Percentiles rank a stretch among this genome's conserved stretches.
phyloP scores from a whole-genome alignment of 2,329 filamentous ascomycete species.

The Achaetomium macrosporum region DNA sequence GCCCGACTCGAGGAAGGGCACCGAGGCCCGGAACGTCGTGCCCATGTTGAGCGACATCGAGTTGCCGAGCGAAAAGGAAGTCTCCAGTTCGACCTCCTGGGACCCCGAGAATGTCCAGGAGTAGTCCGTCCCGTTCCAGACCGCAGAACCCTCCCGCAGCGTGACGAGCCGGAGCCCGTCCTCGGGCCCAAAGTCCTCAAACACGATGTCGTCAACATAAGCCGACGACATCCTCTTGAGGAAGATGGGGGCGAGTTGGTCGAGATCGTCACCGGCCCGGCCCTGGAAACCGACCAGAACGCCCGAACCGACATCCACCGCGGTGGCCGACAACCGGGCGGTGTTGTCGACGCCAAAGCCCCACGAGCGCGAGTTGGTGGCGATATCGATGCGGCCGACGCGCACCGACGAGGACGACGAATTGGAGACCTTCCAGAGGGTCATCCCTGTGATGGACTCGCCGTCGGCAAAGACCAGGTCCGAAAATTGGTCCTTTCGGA shows the following conservation, averaged over 20 bases:
- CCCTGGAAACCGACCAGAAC: constrained; percentile 10
- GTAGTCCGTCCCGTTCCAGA: constrained; percentile 6
- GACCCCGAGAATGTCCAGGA: constrained; percentile 3
- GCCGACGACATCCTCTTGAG: background rate
- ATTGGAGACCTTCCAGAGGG: background rate
- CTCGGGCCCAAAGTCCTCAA: background rate
- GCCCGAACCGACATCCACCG: constrained; percentile 7
- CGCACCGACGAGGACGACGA: background rate
- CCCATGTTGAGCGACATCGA: background rate
- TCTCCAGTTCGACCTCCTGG: background rate
- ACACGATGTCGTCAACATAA: constrained; percentile 1
- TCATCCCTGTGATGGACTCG: background rate
- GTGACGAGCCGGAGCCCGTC: constrained; percentile 2
- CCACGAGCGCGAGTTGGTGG: constrained; percentile 2
- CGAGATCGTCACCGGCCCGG: constrained; percentile 3
- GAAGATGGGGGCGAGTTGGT: constrained; percentile 6
- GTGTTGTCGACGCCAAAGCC: constrained; percentile 9
- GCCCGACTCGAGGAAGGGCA: background rate
- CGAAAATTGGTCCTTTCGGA: constrained; percentile 1
- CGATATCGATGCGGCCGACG: constrained; percentile 6
- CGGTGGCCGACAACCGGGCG: constrained; percentile 2
- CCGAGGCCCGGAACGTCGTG: background rate
- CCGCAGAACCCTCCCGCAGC: constrained; percentile 3
- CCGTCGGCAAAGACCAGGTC: background rate
- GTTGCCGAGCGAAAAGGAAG: background rate